Conservation (phyloP, 768 basidiomycete genomes). For the Filobasidium floriforme region DNA sequence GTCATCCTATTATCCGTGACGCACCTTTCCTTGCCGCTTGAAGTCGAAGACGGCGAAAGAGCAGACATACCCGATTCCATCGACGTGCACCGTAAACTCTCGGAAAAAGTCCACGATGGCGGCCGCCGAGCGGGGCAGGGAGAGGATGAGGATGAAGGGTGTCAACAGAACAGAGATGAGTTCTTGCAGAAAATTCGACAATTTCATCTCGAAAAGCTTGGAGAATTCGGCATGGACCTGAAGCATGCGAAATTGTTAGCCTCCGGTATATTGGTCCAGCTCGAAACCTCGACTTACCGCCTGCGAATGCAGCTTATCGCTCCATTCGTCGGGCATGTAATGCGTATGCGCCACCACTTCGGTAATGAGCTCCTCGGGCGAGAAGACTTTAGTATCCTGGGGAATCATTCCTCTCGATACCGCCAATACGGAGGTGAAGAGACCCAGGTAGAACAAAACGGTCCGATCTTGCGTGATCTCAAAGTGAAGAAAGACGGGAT, state of each 20-base stretch:
- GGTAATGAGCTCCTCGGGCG: constrained; percentile 84
- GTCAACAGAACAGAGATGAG: constrained; percentile 84
- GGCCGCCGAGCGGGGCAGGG: constrained; percentile 79
- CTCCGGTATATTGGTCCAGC: not conserved
- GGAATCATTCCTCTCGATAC: constrained; percentile 92
- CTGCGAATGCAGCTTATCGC: constrained; percentile 76
- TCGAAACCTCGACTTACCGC: constrained; percentile 50
- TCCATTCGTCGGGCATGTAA: constrained; percentile 93
- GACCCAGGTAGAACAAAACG: constrained; percentile 80
- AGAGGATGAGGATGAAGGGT: constrained; percentile 87
- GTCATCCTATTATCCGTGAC: constrained; percentile 23
- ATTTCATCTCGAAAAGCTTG: constrained; percentile 86
- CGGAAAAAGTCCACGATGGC: constrained; percentile 96
- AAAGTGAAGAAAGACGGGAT: constrained; percentile 84
- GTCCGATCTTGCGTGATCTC: constrained; percentile 91
- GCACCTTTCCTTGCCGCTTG: constrained; percentile 80
- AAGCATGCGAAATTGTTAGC: constrained; percentile 10
- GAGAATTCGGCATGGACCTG: constrained; percentile 88
- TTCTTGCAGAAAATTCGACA: constrained; percentile 78
- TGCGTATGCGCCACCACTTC: constrained; percentile 91
- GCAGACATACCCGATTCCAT: constrained; percentile 92
- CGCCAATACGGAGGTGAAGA: constrained; percentile 82
- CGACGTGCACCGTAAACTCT: constrained; percentile 93
- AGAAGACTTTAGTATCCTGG: constrained; percentile 85
- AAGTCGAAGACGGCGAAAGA: constrained; percentile 99